Evolutionary conservation across 2,329 filamentous ascomycete genomes (phyloP).

Genomic region (Helicocarpus griseus): DNA sequence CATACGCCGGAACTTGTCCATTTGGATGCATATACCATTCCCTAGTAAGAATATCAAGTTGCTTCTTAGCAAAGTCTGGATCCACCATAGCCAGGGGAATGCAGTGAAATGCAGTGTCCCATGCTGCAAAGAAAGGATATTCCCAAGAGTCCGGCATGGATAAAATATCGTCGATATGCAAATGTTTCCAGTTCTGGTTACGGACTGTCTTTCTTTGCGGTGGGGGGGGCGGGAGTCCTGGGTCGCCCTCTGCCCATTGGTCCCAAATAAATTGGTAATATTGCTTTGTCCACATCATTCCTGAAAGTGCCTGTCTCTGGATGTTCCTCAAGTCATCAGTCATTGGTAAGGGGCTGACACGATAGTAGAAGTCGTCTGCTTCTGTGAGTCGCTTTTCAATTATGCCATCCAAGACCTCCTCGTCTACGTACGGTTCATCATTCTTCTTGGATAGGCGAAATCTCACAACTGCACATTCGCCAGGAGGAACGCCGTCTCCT

Average conservation of each 20-base stretch:
- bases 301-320: slow-evolving; percentile 84
- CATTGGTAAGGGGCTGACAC: slow-evolving; percentile 88
- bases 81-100: slow-evolving; percentile 96
- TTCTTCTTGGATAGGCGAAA: slow-evolving; percentile 74
- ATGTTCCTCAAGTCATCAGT: slow-evolving; percentile 88
- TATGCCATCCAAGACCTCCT: slow-evolving; percentile 84
- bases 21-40: slow-evolving; percentile 99
- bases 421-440: slow-evolving; percentile 72
- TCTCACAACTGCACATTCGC: slow-evolving; percentile 89
- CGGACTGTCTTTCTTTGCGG: slow-evolving; percentile 67
- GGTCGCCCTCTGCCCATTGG: slow-evolving; percentile 93
- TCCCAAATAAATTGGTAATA: slow-evolving; percentile 97
- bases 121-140: slow-evolving; percentile 94
- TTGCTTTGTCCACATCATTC: slow-evolving; percentile 99
- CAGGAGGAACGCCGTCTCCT: slow-evolving; percentile 73
- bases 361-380: slow-evolving; percentile 91
- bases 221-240: slow-evolving; percentile 76
- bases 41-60: slow-evolving; percentile 86
- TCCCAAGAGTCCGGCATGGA: slow-evolving; percentile 99
- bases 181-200: slow-evolving; percentile 86
- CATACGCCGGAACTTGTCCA: slow-evolving; percentile 82
- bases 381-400: slow-evolving; percentile 80
- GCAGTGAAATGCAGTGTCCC: slow-evolving; percentile 95
- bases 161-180: slow-evolving; percentile 87
- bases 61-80: slow-evolving; percentile 95